These are phyloP conservation scores for Populus pruinosa DNA, from an alignment of 345 rosid genomes.

Conservation along the genomic window DNA sequence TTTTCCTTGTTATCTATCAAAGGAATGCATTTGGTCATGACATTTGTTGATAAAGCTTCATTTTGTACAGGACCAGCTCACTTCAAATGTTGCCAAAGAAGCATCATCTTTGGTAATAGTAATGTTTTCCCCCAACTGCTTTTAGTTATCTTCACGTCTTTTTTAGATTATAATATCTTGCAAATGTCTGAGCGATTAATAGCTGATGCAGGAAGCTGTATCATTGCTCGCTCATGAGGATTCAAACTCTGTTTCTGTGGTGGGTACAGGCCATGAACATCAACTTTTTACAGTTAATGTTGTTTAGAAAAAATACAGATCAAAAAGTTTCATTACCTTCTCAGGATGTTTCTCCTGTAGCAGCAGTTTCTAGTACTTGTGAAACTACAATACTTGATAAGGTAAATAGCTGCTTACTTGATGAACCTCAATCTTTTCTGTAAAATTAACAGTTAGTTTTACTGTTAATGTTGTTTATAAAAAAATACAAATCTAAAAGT, in stretches of 20 bases:
- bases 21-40: background rate
- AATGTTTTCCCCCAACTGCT: conserved; percentile 8
- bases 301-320: too few relatives aligned
- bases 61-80: conserved; percentile 30
- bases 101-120: conserved; percentile 1
- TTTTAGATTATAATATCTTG: background rate
- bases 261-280: too few relatives aligned
- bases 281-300: too few relatives aligned
- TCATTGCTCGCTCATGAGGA: background rate
- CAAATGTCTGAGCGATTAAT: background rate
- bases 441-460: too few relatives aligned
- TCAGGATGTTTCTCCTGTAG: conserved; percentile 13
- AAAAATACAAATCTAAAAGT: background rate
- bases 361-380: background rate
- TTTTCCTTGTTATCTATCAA: background rate
- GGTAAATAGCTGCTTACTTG: conserved; percentile 4
- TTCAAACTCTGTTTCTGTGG: too few relatives aligned
- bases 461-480: too few relatives aligned
- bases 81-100: conserved; percentile 5
- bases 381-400: conserved; percentile 11
- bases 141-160: background rate
- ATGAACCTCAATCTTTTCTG: background rate
- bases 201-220: conserved; percentile 6
- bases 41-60: background rate
- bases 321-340: background rate